A percentile compares a stretch with the other conserved stretches of the same genome.
Evolutionary conservation across 2,329 filamentous ascomycete species (phyloP).

Genomic region (Fusarium sacchari): DNA sequence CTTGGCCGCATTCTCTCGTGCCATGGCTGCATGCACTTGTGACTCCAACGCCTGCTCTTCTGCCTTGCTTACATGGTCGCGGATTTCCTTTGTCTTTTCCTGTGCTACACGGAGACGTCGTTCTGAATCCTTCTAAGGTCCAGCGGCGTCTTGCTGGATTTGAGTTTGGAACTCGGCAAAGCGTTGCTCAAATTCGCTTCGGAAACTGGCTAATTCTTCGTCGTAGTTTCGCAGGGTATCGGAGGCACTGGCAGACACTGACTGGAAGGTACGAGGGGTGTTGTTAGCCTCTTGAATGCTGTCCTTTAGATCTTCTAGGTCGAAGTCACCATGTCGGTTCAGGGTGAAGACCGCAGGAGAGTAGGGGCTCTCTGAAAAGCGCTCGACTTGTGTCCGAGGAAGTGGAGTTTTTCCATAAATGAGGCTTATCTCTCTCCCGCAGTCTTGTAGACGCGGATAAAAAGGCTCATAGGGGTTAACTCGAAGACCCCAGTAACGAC

Average conservation of each 20-base stretch:
- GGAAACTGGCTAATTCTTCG: background rate
- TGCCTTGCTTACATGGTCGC: too few relatives aligned
- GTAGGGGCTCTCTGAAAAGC: background rate
- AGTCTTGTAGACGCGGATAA: background rate
- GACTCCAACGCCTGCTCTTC: too few relatives aligned
- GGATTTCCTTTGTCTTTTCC: accelerated
- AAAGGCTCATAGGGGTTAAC: accelerated
- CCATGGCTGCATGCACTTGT: too few relatives aligned
- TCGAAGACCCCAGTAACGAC: background rate
- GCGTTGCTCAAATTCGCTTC: background rate
- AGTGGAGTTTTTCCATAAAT: accelerated
- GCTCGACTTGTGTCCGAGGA: background rate
- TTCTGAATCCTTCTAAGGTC: background rate
- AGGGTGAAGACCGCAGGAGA: too few relatives aligned
- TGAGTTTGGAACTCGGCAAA: background rate
- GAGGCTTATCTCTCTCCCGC: background rate
- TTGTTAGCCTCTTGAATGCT: background rate
- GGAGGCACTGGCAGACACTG: background rate
- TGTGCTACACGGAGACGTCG: accelerated
- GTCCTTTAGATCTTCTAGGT: background rate
- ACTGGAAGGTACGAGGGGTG: background rate
- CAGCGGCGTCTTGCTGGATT: background rate
- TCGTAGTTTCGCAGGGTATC: background rate
- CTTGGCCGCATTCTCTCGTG: too few relatives aligned
- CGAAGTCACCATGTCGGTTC: too few relatives aligned